A percentile compares a stretch with the other conserved stretches of the same genome.
These are phyloP conservation scores for Carex cristatella DNA, from an alignment of 176 grass and related monocot genomes.

Conservation along the genomic window DNA sequence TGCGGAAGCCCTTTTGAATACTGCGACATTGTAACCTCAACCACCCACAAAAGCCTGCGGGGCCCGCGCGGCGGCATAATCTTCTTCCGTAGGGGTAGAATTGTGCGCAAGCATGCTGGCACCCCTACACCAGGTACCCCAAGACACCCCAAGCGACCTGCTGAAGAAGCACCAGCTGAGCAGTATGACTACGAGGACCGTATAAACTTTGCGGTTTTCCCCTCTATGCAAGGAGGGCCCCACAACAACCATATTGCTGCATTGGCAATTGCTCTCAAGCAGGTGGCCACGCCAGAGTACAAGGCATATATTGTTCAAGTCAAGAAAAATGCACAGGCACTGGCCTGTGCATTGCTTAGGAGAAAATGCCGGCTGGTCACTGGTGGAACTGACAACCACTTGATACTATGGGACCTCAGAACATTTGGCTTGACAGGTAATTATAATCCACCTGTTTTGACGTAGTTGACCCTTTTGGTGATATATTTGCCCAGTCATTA, in stretches of 20 bases:
- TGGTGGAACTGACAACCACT: slow-evolving; percentile 96
- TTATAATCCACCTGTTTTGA: background rate
- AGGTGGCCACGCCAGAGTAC: slow-evolving; percentile 88
- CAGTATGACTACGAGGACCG: slow-evolving; percentile 78
- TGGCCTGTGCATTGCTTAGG: slow-evolving; percentile 75
- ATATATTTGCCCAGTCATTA: background rate
- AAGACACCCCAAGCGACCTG: background rate
- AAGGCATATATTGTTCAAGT: slow-evolving; percentile 95
- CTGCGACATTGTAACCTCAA: slow-evolving; percentile 93
- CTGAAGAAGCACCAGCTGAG: slow-evolving; percentile 49
- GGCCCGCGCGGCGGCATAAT: slow-evolving; percentile 95
- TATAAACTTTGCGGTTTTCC: slow-evolving; percentile 94
- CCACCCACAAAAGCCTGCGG: slow-evolving; percentile 91
- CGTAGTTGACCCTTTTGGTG: background rate
- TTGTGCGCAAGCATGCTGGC: slow-evolving; percentile 23
- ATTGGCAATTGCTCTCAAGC: slow-evolving; percentile 84
- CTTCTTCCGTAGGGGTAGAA: slow-evolving; percentile 90
- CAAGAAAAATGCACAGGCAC: slow-evolving; percentile 88
- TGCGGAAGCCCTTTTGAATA: slow-evolving; percentile 84
- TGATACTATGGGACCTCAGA: slow-evolving; percentile 97
- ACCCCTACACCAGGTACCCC: slow-evolving; percentile 25
- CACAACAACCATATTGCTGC: slow-evolving; percentile 98
- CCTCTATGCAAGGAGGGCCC: slow-evolving; percentile 95
- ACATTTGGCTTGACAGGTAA: slow-evolving; percentile 92
- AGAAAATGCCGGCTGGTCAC: slow-evolving; percentile 97